phyloP scores from a whole-genome alignment of 2,329 filamentous ascomycete species.

The Xylariaceae sp. region DNA sequence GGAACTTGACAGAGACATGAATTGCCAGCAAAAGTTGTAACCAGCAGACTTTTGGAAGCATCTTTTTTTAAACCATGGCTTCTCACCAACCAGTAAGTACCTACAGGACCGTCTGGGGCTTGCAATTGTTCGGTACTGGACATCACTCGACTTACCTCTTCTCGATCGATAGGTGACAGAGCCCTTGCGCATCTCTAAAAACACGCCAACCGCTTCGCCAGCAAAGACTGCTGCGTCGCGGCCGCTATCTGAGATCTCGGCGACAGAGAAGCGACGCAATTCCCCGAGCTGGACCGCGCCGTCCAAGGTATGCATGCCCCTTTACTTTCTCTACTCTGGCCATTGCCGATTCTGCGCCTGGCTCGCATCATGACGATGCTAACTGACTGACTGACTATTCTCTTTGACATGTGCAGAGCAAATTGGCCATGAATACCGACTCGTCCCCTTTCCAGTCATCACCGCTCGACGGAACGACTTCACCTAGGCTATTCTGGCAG shows the following conservation, averaged over 20 bases:
- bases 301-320: slow-evolving; percentile 54
- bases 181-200: slow-evolving; percentile 75
- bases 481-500: slow-evolving; percentile 91
- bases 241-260: slow-evolving; percentile 83
- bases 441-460: slow-evolving; percentile 84
- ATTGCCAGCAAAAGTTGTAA: slow-evolving; percentile 18
- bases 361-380: too few species aligned
- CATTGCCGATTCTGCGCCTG: too few species aligned
- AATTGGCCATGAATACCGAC: slow-evolving; percentile 64
- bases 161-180: slow-evolving; percentile 43
- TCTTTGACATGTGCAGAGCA: too few species aligned
- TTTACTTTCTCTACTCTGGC: neutral
- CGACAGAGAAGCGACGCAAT: slow-evolving; percentile 80
- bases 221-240: slow-evolving; percentile 60
- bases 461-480: slow-evolving; percentile 61
- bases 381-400: too few species aligned
- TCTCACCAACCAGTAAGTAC: slow-evolving; percentile 29
- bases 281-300: slow-evolving; percentile 83
- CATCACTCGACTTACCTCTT: too few species aligned
- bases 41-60: slow-evolving; percentile 17
- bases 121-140: too few species aligned
- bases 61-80: slow-evolving; percentile 24
- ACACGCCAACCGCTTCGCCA: slow-evolving; percentile 52
- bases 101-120: too few species aligned
- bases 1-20: slow-evolving; percentile 22